Percentiles rank a stretch among this genome's conserved stretches.
Evolutionary conservation across 768 basidiomycete species (phyloP).

Genomic region (Suillus occidentalis): DNA sequence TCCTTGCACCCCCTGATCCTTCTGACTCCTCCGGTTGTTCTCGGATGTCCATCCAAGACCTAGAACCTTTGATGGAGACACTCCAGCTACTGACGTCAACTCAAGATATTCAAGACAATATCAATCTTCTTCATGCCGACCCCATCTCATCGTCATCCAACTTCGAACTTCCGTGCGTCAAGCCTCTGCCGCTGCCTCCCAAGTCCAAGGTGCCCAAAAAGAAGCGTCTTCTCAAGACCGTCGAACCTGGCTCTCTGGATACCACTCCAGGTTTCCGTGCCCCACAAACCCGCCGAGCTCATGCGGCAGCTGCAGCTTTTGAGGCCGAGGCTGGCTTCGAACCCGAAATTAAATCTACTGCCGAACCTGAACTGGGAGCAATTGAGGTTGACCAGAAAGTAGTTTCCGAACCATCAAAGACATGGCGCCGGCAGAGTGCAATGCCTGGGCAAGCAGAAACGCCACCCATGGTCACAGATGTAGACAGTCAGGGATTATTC

Average conservation of each 20-base stretch:
- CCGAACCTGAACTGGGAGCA: slow-evolving; percentile 11
- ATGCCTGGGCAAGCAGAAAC: slow-evolving; percentile 36
- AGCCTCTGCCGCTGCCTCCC: slow-evolving; percentile 51
- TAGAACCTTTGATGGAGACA: slow-evolving; percentile 66
- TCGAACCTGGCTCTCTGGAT: slow-evolving; percentile 34
- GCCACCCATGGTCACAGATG: slow-evolving; percentile 64
- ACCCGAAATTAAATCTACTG: slow-evolving; percentile 14
- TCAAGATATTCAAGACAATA: slow-evolving; percentile 51
- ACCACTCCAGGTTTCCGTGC: slow-evolving; percentile 46
- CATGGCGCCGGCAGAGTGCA: slow-evolving; percentile 15
- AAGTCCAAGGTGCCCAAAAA: slow-evolving; percentile 43
- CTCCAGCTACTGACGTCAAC: slow-evolving; percentile 56
- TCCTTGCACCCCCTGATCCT: slow-evolving; percentile 1
- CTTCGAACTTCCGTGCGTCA: slow-evolving; percentile 63
- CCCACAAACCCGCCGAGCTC: slow-evolving; percentile 48
- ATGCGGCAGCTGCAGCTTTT: slow-evolving; percentile 43
- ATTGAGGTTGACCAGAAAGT: slow-evolving; percentile 28
- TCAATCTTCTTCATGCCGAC: slow-evolving; percentile 53
- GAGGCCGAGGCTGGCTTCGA: slow-evolving; percentile 37
- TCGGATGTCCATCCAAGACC: slow-evolving; percentile 53
- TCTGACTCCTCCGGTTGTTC: neutral
- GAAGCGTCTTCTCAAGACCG: slow-evolving; percentile 28
- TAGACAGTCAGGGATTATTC: slow-evolving; percentile 75
- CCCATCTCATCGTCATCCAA: slow-evolving; percentile 68
- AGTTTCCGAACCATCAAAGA: slow-evolving; percentile 12